Evolutionary conservation across 345 rosid species (phyloP).

Genomic region (Clarkia xantiana): DNA sequence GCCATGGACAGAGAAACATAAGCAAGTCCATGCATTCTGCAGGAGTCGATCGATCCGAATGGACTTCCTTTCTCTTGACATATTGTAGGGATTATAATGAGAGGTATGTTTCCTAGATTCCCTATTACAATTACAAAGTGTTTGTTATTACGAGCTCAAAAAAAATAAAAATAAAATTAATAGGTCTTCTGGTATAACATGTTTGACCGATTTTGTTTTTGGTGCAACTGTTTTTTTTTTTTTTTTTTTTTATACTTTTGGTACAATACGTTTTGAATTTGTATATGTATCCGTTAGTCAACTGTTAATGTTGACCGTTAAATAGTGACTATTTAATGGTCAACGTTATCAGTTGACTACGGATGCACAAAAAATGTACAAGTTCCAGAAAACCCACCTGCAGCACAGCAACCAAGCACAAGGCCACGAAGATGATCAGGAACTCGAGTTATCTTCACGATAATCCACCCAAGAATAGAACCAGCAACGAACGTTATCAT

Average conservation of each 20-base stretch:
- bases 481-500: slow-evolving; percentile 21
- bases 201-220: too few species aligned
- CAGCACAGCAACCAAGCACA: slow-evolving; percentile 34
- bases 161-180: too few species aligned
- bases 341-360: too few species aligned
- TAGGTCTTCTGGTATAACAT: too few species aligned
- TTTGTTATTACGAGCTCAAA: too few species aligned
- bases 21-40: slow-evolving; percentile 16
- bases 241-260: too few species aligned
- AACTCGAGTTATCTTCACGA: slow-evolving; percentile 20
- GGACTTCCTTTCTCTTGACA: slow-evolving; percentile 28
- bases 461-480: slow-evolving; percentile 23
- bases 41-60: slow-evolving; percentile 17
- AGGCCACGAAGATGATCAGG: slow-evolving; percentile 31
- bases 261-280: too few species aligned
- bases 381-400: slow-evolving; percentile 15
- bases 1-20: slow-evolving; percentile 38
- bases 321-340: too few species aligned
- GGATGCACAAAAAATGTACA: too few species aligned
- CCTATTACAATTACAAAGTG: slow-evolving; percentile 14
- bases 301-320: too few species aligned
- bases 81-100: slow-evolving; percentile 27
- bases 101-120: slow-evolving; percentile 23
- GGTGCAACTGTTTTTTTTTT: too few species aligned
- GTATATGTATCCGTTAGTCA: too few species aligned